Evolutionary conservation across 2,329 filamentous ascomycete genomes (phyloP), one percentile per base, ranked within the genome.

Genomic region (Ophiostoma pallidulum): DNA sequence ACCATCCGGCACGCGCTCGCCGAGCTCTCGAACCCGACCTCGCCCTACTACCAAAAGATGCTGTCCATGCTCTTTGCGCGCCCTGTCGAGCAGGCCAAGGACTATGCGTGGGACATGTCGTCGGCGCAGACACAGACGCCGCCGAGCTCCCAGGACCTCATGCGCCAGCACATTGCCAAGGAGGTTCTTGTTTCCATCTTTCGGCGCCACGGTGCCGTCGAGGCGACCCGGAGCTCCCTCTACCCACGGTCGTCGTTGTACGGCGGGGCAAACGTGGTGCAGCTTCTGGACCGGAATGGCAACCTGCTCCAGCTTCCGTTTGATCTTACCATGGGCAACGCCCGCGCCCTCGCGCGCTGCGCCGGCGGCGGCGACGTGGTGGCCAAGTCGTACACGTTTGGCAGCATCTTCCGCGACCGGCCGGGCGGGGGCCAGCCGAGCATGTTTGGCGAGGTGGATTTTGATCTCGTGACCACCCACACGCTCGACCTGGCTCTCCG

Each of bases 231-330:
- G 46, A 84, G 82, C 53, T 74, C 78, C 26, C 69, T 97, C 4
- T 88, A 97, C 53, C 92, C 92, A 2, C 77, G 84, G 38, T 94
- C 90, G 1, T 73, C 77, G 9, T 82, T 91, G 59, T 96, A 96
- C 59, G 70, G 75, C 65, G 70, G 73, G 65, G 60, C 75, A 42
- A 86, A 86, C 56, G 82, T 84, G 13, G 85, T 94, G 14, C 83
- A 86, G 51, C 66, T 97, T 13, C 71, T 98, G 22, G 88, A 95
- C 61, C 73, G 80, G 2, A 86, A 82, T 52, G 92, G 91, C 3
- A 91, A 84, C n/a, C 72, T 96, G 2, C 72, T 97, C 8, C 92
- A 98, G 61, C 68, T 98, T n/a, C 92, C 92, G 0, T 96, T 87
- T 58, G 92, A 98, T 62, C 70, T 97, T 19, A 95, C 89, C 2